Percentiles rank a stretch among this genome's conserved stretches.
These are phyloP conservation scores for Apiotrichum domesticum DNA, from an alignment of 1,284 basidiomycete genomes.

Conservation along the genomic window DNA sequence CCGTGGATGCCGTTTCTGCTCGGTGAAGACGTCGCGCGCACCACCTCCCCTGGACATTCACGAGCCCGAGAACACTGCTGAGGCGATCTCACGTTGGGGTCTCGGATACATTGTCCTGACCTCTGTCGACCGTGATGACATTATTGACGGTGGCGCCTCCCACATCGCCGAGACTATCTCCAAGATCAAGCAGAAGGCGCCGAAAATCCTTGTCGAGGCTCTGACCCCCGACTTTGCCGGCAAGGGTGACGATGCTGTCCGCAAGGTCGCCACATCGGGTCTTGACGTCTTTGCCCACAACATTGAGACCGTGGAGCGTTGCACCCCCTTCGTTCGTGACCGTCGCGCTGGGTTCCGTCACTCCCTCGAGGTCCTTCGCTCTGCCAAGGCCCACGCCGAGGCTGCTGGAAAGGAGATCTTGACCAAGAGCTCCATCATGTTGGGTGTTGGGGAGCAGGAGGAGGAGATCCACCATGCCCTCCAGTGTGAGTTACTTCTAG, in stretches of 20 bases:
- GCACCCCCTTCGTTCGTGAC: slow-evolving; percentile 93
- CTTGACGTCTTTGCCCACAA: slow-evolving; percentile 99
- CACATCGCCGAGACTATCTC: slow-evolving; percentile 93
- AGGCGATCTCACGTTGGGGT: slow-evolving; percentile 97
- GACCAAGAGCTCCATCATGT: slow-evolving; percentile 98
- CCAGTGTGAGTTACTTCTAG: slow-evolving; percentile 55
- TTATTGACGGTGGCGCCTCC: slow-evolving; percentile 81
- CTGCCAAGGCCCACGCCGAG: slow-evolving; percentile 77
- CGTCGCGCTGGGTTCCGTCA: slow-evolving; percentile 88
- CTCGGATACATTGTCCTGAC: slow-evolving; percentile 97
- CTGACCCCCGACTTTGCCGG: slow-evolving; percentile 93
- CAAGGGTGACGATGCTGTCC: slow-evolving; percentile 61
- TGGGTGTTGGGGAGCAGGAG: slow-evolving; percentile 88
- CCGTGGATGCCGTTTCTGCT: slow-evolving; percentile 94
- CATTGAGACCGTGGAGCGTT: slow-evolving; percentile 86
- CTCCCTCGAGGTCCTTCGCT: slow-evolving; percentile 74
- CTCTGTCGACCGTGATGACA: slow-evolving; percentile 92
- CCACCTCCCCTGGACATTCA: slow-evolving; percentile 91
- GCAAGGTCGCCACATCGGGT: slow-evolving; percentile 78
- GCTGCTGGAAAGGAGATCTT: slow-evolving; percentile 69
- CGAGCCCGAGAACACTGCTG: slow-evolving; percentile 96
- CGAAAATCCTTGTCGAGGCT: slow-evolving; percentile 92
- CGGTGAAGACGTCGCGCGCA: slow-evolving; percentile 84
- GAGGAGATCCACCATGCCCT: slow-evolving; percentile 80
- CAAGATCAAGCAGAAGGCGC: slow-evolving; percentile 95